Evolutionary conservation across 2,329 filamentous ascomycete genomes (phyloP).

Genomic region (Simplicillium sp.): DNA sequence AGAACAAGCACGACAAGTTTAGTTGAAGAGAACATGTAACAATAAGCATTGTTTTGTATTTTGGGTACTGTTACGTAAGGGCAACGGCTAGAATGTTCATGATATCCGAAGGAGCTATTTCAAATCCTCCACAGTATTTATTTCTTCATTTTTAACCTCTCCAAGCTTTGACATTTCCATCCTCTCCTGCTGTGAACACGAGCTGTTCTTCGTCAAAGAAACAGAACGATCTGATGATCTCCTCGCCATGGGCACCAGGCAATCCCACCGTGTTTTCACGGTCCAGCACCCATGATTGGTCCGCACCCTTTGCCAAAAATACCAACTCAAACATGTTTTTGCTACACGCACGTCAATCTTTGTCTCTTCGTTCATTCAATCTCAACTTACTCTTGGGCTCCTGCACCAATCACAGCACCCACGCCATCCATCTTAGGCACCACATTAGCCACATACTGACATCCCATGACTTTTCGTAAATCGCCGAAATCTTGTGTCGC

Average conservation of each 20-base stretch:
- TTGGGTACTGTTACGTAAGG: not conserved
- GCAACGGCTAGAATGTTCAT: too few species aligned
- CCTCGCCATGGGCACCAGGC: conserved; percentile 51
- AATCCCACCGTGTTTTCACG: conserved; percentile 47
- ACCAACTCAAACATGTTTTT: conserved; percentile 50
- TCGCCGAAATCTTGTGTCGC: conserved; percentile 56
- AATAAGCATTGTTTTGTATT: not conserved
- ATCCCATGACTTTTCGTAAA: conserved; percentile 52
- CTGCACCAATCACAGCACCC: conserved; percentile 53
- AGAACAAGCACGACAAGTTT: conserved; percentile 87
- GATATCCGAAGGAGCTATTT: too few species aligned
- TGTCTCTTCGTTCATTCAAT: conserved; percentile 3
- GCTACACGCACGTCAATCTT: conserved; percentile 19
- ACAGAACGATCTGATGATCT: conserved; percentile 55
- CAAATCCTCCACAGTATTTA: conserved; percentile 7
- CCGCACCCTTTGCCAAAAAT: conserved; percentile 41
- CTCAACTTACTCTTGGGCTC: conserved; percentile 53
- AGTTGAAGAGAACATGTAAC: conserved; percentile 14
- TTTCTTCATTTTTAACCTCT: conserved; percentile 19
- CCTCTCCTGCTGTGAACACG: conserved; percentile 50
- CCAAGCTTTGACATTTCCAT: conserved; percentile 50
- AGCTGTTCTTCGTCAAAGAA: conserved; percentile 51
- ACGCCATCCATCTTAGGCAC: conserved; percentile 47
- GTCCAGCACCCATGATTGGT: conserved; percentile 42
- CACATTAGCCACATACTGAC: conserved; percentile 67